These are phyloP conservation scores for Margaritispora aquatica DNA, from an alignment of 495 filamentous ascomycete species.

Conservation along the genomic window DNA sequence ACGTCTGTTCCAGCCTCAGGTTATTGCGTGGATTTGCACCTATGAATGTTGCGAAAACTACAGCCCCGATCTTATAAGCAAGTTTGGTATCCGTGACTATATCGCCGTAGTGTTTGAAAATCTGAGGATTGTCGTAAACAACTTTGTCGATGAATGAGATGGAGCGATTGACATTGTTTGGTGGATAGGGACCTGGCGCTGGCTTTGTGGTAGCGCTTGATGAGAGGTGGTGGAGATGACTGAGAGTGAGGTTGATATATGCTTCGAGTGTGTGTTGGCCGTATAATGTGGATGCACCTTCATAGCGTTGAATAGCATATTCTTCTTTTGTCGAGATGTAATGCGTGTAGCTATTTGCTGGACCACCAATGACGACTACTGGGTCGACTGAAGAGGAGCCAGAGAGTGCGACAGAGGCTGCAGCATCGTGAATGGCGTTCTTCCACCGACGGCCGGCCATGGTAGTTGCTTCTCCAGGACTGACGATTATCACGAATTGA, in stretches of 20 bases:
- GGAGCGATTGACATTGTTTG: conserved; percentile 73
- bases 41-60: conserved; percentile 63
- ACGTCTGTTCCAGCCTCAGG: conserved; percentile 71
- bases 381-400: conserved; percentile 40
- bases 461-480: conserved; percentile 86
- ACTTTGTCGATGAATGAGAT: conserved; percentile 79
- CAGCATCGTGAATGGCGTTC: conserved; percentile 59
- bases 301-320: conserved; percentile 85
- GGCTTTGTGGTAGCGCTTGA: conserved; percentile 38
- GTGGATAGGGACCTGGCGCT: conserved; percentile 58
- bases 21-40: conserved; percentile 91
- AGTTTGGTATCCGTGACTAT: conserved; percentile 52
- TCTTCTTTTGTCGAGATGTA: conserved; percentile 94
- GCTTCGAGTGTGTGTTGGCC: conserved; percentile 88
- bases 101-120: conserved; percentile 74
- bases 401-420: conserved; percentile 36
- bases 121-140: conserved; percentile 61
- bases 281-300: conserved; percentile 92
- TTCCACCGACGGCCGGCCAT: conserved; percentile 95
- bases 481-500: conserved; percentile 80
- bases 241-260: conserved; percentile 79
- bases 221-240: conserved; percentile 63
- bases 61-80: conserved; percentile 49
- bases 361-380: conserved; percentile 82
- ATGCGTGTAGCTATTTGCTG: conserved; percentile 93